Percentiles rank a stretch among this genome's conserved stretches.
Evolutionary conservation across 148 eudicot genomes (phyloP).

Genomic region (Bassia scoparia): DNA sequence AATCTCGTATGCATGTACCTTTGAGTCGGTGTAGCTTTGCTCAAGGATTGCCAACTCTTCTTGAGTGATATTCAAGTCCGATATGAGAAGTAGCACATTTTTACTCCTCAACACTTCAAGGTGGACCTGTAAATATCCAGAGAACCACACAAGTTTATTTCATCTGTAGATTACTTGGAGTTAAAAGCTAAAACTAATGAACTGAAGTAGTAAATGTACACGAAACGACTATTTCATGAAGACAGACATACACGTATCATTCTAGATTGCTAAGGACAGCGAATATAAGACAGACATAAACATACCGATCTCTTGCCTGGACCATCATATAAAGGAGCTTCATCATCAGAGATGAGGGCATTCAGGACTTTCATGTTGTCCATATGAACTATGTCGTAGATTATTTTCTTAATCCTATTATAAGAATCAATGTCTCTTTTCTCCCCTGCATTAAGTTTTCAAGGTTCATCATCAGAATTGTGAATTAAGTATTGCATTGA

Average conservation of each 20-base stretch:
- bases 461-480: not conserved
- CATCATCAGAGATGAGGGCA: conserved; percentile 33
- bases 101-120: conserved; percentile 27
- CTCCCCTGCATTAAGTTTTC: conserved; percentile 31
- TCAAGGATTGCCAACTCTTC: conserved; percentile 32
- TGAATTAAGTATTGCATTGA: not conserved
- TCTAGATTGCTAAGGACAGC: too few species aligned
- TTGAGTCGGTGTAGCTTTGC: conserved; percentile 19
- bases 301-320: conserved; percentile 35
- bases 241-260: too few species aligned
- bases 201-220: not conserved
- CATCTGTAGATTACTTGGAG: not conserved
- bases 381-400: conserved; percentile 32
- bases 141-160: not conserved
- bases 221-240: too few species aligned
- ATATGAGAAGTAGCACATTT: conserved; percentile 31
- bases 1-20: conserved; percentile 19
- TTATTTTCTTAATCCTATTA: conserved; percentile 7
- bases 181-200: not conserved
- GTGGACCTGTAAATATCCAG: conserved; percentile 20
- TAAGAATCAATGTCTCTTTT: conserved; percentile 36
- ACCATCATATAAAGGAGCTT: conserved; percentile 37
- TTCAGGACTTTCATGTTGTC: conserved; percentile 55
- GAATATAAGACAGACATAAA: not conserved
- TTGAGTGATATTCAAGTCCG: conserved; percentile 24